A percentile compares a stretch with the other conserved stretches of the same genome.
phyloP scores from a whole-genome alignment of 176 grass and related monocot species.

The Cenchrus americanus region DNA sequence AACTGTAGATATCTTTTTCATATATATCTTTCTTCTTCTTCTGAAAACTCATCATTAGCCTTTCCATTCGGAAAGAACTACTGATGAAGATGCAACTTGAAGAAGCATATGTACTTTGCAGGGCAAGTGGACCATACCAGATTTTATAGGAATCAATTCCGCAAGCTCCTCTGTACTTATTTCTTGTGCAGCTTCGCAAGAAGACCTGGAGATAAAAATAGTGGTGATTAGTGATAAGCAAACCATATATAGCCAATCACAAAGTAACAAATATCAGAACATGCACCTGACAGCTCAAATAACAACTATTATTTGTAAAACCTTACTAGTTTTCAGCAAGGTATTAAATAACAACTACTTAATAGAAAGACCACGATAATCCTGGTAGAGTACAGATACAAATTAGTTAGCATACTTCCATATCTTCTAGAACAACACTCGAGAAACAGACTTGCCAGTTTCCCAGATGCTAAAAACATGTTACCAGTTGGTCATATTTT shows the following conservation, averaged over 20 bases:
- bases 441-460: background rate
- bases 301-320: background rate
- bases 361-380: background rate
- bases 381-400: background rate
- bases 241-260: background rate
- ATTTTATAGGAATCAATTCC: slow-evolving; percentile 80
- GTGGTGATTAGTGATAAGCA: slow-evolving; percentile 20
- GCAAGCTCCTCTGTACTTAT: slow-evolving; percentile 82
- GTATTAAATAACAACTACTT: background rate
- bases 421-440: background rate
- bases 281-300: background rate
- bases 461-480: background rate
- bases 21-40: background rate
- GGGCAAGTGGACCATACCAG: slow-evolving; percentile 53
- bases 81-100: slow-evolving; percentile 26
- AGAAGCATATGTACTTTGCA: slow-evolving; percentile 4
- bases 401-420: background rate
- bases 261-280: slow-evolving; percentile 5
- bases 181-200: slow-evolving; percentile 74
- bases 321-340: background rate
- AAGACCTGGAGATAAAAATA: slow-evolving; percentile 53
- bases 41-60: slow-evolving; percentile 31
- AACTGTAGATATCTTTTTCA: too few relatives aligned
- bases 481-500: background rate
- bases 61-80: slow-evolving; percentile 41